Evolutionary conservation across 2,329 filamentous ascomycete genomes (phyloP).

Genomic region (Epichloe baconii): DNA sequence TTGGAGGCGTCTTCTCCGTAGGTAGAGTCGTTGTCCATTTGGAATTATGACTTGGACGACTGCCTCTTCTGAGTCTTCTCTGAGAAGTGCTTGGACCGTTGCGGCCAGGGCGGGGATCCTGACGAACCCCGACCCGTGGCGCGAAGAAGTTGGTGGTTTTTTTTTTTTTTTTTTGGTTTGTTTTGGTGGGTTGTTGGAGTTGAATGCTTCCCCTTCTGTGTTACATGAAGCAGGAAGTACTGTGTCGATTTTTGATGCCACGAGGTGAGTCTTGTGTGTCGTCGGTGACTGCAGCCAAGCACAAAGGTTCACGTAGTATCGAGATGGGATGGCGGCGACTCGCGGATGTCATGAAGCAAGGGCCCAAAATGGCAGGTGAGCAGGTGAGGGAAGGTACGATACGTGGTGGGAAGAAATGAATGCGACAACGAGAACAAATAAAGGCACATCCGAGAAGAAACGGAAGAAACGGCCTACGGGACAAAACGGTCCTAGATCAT

Average conservation of each 20-base stretch:
- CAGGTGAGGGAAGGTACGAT: no score
- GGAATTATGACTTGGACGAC: background rate
- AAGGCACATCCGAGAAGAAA: background rate
- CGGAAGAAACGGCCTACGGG: background rate
- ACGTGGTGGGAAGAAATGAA: background rate
- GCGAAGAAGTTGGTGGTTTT: background rate
- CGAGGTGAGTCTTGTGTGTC: background rate
- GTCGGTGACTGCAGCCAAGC: background rate
- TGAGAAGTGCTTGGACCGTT: background rate
- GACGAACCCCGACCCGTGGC: background rate
- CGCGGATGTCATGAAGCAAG: background rate
- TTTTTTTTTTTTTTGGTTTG: background rate
- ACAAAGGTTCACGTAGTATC: background rate
- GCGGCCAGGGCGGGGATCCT: background rate
- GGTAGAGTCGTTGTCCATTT: conserved; percentile 8
- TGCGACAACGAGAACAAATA: background rate
- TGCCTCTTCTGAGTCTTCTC: background rate
- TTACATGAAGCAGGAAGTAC: no score
- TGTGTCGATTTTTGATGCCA: no score
- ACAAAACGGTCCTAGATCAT: background rate
- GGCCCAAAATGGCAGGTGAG: no score
- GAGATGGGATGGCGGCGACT: background rate
- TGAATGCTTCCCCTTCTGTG: no score
- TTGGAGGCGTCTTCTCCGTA: conserved; percentile 8
- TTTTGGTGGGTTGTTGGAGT: background rate